Percentiles rank a stretch among this genome's conserved stretches.
These are phyloP conservation scores for Candida ulmi DNA, from an alignment of 805 yeast species.

Conservation along the genomic window DNA sequence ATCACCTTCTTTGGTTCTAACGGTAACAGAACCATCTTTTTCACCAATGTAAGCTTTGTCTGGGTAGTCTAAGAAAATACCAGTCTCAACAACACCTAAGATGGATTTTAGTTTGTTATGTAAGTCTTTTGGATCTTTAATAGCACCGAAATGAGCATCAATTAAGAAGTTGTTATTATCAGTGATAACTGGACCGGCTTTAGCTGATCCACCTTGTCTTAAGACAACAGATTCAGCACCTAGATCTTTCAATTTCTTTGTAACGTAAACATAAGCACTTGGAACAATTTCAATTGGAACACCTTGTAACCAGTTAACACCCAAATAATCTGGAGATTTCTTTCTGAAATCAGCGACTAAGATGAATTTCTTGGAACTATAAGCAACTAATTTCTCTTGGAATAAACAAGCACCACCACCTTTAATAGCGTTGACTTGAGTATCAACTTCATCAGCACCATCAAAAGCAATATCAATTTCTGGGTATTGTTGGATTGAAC, in stretches of 20 bases:
- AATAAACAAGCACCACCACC: conserved; percentile 99
- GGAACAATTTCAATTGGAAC: conserved; percentile 96
- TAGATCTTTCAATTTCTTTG: conserved; percentile 50
- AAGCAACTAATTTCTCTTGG: conserved; percentile 93
- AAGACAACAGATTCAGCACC: conserved; percentile 62
- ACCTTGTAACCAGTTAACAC: conserved; percentile 81
- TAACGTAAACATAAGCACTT: conserved; percentile 73
- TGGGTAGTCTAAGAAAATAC: conserved; percentile 71
- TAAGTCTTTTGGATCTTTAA: conserved; percentile 45
- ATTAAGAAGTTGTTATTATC: conserved; percentile 92
- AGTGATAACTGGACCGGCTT: conserved; percentile 96
- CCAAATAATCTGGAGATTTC: conserved; percentile 60
- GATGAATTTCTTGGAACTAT: conserved; percentile 67
- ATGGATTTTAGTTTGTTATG: conserved; percentile 64
- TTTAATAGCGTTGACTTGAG: conserved; percentile 76
- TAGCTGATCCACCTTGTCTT: conserved; percentile 84
- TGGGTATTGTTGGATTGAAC: conserved; percentile 79
- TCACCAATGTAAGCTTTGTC: conserved; percentile 86
- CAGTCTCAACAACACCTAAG: conserved; percentile 96
- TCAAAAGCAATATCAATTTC: conserved; percentile 90
- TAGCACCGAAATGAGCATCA: conserved; percentile 88
- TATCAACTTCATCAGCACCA: conserved; percentile 97
- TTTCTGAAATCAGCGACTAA: conserved; percentile 93
- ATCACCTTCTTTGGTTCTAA: conserved; percentile 25
- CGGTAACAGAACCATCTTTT: conserved; percentile 56